Conservation (phyloP, 306 rosid species). For the Erythrophleum fordii region DNA sequence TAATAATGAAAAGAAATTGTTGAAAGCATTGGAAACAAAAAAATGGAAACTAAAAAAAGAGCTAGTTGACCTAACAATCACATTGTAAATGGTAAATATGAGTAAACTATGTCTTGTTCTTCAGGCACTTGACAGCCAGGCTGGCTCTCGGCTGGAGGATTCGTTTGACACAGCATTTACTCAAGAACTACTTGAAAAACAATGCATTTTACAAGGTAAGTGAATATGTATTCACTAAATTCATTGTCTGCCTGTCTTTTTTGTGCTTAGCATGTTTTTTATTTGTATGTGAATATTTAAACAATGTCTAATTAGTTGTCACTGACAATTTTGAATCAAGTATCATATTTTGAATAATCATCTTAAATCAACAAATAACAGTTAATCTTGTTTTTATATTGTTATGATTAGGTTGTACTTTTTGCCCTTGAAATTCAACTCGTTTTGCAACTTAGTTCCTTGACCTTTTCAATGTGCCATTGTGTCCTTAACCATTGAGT, state of each 20-base stretch:
- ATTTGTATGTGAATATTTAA: slow-evolving; percentile 30
- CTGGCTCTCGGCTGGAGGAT: slow-evolving; percentile 98
- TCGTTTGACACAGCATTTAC: slow-evolving; percentile 90
- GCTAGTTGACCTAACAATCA: not conserved
- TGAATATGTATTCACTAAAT: slow-evolving; percentile 28
- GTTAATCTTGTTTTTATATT: not conserved
- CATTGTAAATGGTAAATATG: slow-evolving; percentile 28
- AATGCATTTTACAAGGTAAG: slow-evolving; percentile 96
- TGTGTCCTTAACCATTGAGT: not conserved
- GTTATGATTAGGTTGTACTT: not conserved
- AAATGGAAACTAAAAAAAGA: not conserved
- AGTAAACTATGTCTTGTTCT: slow-evolving; percentile 35
- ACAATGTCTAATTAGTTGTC: not conserved
- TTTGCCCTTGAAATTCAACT: slow-evolving; percentile 22
- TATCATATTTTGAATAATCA: not conserved
- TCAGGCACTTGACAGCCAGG: slow-evolving; percentile 88
- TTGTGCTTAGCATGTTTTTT: slow-evolving; percentile 24
- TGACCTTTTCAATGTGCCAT: slow-evolving; percentile 24
- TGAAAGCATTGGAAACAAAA: not conserved
- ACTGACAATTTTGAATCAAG: slow-evolving; percentile 16
- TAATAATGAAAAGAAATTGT: not conserved
- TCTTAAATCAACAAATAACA: not conserved
- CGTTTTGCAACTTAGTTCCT: slow-evolving; percentile 17
- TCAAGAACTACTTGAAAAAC: slow-evolving; percentile 78
- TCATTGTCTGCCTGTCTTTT: slow-evolving; percentile 10